Evolutionary conservation across 164 flowering plant genomes (phyloP).

Genomic region (Sedum album): DNA sequence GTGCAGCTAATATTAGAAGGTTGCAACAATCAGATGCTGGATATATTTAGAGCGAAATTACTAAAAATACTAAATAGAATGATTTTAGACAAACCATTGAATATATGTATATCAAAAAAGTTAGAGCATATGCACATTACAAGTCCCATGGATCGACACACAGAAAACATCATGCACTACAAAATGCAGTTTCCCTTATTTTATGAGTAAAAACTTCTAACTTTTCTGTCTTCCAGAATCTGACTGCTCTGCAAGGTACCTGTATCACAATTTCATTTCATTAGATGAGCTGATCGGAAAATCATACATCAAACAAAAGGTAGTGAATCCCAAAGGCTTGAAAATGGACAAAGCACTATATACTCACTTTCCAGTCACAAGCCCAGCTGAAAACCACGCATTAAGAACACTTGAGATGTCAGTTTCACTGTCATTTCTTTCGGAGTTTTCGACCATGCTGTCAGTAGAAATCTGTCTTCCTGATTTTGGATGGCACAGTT

Average conservation of each 20-base stretch:
- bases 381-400: slow-evolving; percentile 86
- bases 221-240: not conserved
- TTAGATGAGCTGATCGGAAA: not conserved
- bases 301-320: not conserved
- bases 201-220: not conserved
- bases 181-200: not conserved
- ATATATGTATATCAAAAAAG: no score
- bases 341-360: not conserved
- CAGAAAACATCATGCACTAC: no score
- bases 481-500: not conserved
- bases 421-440: slow-evolving; percentile 22
- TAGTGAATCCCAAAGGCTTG: not conserved
- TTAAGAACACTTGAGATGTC: slow-evolving; percentile 49
- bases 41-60: no score
- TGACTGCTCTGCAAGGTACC: slow-evolving; percentile 4
- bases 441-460: slow-evolving; percentile 7
- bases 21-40: no score
- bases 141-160: no score
- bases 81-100: no score
- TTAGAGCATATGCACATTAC: no score
- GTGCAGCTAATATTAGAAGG: no score
- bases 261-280: not conserved
- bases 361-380: slow-evolving; percentile 71
- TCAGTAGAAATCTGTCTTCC: not conserved
- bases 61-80: no score